Base-by-base conservation (phyloP, 352 stramenopile species). In the Pythium coloratum region DNA sequence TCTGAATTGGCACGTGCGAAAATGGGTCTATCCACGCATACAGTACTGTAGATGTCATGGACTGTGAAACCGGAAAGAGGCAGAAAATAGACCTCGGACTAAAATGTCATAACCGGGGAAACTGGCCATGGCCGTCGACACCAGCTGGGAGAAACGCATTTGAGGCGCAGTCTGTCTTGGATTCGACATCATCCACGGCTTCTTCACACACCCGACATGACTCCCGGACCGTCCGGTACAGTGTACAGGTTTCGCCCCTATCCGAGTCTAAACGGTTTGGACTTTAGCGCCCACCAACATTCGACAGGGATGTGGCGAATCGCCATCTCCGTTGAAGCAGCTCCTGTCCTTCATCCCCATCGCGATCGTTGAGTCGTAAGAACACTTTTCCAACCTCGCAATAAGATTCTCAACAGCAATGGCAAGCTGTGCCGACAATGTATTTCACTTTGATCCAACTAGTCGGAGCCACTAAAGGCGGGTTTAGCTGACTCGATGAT, bases 311-410 rank as follows among this genome's bases (percentile, higher is more conserved):
- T 46, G 38, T 1, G 38, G 38, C 38, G 38, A 13, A 12, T 14
- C 46, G 46, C 16, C 46, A 53, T 53, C 46, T 53, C 46, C 46
- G n/a, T 53, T 53, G 46, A 53, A 24, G 20, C 20, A 53, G 46
- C 16, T 53, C 13, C 14, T 53, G n/a, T 30, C 6, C 46, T n/a
- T 53, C n/a, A n/a, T 14, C 46, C 44, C 18, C 42, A 50, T 50
- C 46, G 1, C n/a, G 16, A 30, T 53, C 6, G 46, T 53, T 10
- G 20, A 14, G 20, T 53, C 46, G 46, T 32, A 53, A 6, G 46
- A 53, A n/a, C 46, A 53, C 46, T 30, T 32, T 30, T 30, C 16
- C 7, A 24, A 16, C 10, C 40, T 24, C 13, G 40, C 34, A 40
- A 40, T 40, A 40, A 6, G 34, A 40, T 24, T 24, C 20, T 24